Base-by-base conservation (phyloP, 2,329 filamentous ascomycete genomes). In the Podosphaera fusca region DNA sequence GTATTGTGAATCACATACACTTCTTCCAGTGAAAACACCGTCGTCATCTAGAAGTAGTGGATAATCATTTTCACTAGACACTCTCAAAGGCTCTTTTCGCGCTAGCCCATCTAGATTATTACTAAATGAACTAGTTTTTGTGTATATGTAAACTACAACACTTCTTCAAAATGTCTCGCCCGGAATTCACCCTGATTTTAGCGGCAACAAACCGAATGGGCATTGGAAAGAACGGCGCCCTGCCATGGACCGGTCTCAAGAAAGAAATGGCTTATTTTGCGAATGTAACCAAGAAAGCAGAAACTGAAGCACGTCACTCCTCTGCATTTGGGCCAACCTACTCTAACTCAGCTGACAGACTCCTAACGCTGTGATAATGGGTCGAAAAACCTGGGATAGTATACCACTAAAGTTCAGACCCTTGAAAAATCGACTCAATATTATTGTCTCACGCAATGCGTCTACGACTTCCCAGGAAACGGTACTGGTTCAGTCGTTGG, bases 231-330 rank as follows among this genome's bases (percentile, higher is more conserved):
- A 75, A 76, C 59, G 87, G 87, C 59, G 77, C 75, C 2, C 79
- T 98, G 57, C 92, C 92, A 3, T 98, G 92, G 92, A 86, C 84
- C 0, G 84, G 84, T 49, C 77, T 96, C 38, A 86, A 82, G 69
- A 82, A 84, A 61, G 92, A 98, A 71, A 95, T 98, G 87, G 81
- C 81, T 45, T 96, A 95, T 69, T 98, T 98, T 69, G 85, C 87
- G 21, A 82, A 89, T 59, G 84, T 95, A 46, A 96, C 90, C 2
- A 87, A 85, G 64, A 61, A 59, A 21, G 59, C 59, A 82, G 14
- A 67, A 79, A 31, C 62, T 69, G 65, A 61, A 61, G 29, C 58
- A 40, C 29, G n/a, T 49, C 12, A 7, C 42, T 47, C 30, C 33
- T 33, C 30, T 34, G 29, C 35, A 38, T 14, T 9, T 4, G 29